These are phyloP conservation scores for Cordyceps tenuipes DNA, from an alignment of 2,329 filamentous ascomycete genomes.

Conservation along the genomic window DNA sequence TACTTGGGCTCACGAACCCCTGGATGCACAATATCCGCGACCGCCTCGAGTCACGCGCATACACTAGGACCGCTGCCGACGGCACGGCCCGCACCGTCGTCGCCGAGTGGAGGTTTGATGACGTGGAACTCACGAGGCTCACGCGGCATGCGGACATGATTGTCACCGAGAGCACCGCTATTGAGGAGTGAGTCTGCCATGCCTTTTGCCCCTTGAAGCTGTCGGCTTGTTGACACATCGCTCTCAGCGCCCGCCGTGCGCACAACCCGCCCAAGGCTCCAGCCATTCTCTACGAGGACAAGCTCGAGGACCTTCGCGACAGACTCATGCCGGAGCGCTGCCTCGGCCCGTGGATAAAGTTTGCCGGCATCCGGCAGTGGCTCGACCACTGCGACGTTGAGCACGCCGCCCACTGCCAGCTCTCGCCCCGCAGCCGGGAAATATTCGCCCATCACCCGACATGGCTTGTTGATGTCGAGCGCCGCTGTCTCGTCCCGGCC, in stretches of 20 bases:
- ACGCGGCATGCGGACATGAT: background rate
- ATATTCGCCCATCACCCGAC: constrained; percentile 5
- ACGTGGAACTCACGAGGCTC: background rate
- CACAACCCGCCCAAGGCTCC: background rate
- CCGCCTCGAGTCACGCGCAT: background rate
- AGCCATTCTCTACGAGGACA: constrained; percentile 5
- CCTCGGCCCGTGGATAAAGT: constrained; percentile 10
- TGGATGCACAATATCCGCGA: constrained; percentile 1
- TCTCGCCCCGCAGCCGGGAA: background rate
- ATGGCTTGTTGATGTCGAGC: constrained; percentile 7
- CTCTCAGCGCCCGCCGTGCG: background rate
- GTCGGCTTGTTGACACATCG: background rate
- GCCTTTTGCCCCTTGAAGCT: background rate
- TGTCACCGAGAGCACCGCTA: background rate
- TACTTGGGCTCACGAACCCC: background rate
- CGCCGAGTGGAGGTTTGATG: constrained; percentile 1
- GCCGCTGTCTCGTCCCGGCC: constrained; percentile 1
- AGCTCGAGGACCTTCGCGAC: constrained; percentile 9
- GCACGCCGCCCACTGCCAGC: constrained; percentile 1
- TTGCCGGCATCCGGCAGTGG: constrained; percentile 1
- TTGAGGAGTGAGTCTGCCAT: background rate
- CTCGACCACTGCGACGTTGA: constrained; percentile 6
- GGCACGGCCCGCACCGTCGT: background rate
- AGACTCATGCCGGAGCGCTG: constrained; percentile 7
- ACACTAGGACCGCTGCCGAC: background rate